A percentile compares a stretch with the other conserved stretches of the same genome.
Evolutionary conservation across 768 basidiomycete species (phyloP).

Genomic region (Coprinopsis marcescibilis): DNA sequence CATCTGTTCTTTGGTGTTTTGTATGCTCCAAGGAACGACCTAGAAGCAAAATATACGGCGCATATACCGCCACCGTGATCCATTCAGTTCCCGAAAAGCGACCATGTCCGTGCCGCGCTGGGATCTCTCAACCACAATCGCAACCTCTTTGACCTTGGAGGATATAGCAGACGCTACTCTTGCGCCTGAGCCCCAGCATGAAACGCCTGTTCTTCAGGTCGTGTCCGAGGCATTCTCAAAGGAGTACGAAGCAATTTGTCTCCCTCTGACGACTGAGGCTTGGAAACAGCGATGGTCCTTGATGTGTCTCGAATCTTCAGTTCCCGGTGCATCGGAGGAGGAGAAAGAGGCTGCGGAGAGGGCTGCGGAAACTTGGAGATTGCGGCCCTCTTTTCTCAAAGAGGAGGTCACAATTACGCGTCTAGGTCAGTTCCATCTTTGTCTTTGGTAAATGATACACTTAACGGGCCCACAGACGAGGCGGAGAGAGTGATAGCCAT

Average conservation of each 20-base stretch:
- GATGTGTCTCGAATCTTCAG: slow-evolving; percentile 91
- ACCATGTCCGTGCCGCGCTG: slow-evolving; percentile 25
- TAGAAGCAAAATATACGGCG: too few species aligned
- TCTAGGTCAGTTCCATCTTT: slow-evolving; percentile 54
- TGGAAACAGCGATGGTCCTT: slow-evolving; percentile 88
- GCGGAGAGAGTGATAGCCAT: slow-evolving; percentile 67
- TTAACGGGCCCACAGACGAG: slow-evolving; percentile 48
- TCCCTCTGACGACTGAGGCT: slow-evolving; percentile 83
- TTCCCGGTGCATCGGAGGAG: slow-evolving; percentile 34
- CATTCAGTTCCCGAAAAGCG: background rate
- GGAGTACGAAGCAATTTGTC: slow-evolving; percentile 70
- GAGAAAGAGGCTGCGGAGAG: slow-evolving; percentile 44
- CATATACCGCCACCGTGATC: background rate
- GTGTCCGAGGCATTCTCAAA: slow-evolving; percentile 48
- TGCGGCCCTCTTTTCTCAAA: slow-evolving; percentile 66
- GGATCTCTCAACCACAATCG: slow-evolving; percentile 31
- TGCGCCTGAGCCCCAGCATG: slow-evolving; percentile 15
- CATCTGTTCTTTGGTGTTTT: too few species aligned
- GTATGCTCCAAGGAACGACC: too few species aligned
- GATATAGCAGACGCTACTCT: slow-evolving; percentile 33
- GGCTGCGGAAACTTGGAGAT: slow-evolving; percentile 83
- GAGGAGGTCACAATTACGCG: slow-evolving; percentile 89
- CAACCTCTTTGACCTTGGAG: slow-evolving; percentile 32
- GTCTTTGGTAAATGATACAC: slow-evolving; percentile 8
- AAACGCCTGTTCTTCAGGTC: slow-evolving; percentile 48